A percentile compares a stretch with the other conserved stretches of the same genome.
These are phyloP conservation scores for Colletotrichum sansevieriae DNA, from an alignment of 2,329 filamentous ascomycete species.

Conservation along the genomic window DNA sequence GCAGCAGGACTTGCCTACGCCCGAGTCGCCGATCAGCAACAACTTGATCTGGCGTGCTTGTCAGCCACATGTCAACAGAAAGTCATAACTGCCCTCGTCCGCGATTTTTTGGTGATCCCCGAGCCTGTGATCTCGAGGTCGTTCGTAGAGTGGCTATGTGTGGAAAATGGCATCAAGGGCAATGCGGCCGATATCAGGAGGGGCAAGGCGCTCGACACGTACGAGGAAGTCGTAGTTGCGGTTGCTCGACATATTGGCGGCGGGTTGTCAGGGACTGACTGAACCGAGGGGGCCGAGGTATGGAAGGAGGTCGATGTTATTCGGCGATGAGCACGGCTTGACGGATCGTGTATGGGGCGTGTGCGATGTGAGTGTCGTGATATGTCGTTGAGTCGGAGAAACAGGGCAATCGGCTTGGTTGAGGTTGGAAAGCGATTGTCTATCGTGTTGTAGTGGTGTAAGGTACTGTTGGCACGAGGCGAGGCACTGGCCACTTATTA, in stretches of 20 bases:
- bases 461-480: conserved; percentile 27
- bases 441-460: conserved; percentile 22
- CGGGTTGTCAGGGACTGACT: conserved; percentile 42
- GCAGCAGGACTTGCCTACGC: conserved; percentile 97
- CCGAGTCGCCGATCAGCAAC: conserved; percentile 95
- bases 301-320: conserved; percentile 11
- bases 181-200: conserved; percentile 40
- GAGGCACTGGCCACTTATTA: conserved; percentile 22
- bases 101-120: not conserved
- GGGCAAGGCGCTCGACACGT: conserved; percentile 56
- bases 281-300: conserved; percentile 34
- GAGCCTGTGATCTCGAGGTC: not conserved
- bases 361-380: conserved; percentile 24
- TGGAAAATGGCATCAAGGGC: not conserved
- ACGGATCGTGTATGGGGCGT: conserved; percentile 8
- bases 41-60: conserved; percentile 83
- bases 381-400: conserved; percentile 36
- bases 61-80: conserved; percentile 42
- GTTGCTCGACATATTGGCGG: conserved; percentile 86
- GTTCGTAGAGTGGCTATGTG: conserved; percentile 5
- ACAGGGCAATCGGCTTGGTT: conserved; percentile 29
- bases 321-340: conserved; percentile 9
- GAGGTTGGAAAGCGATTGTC: conserved; percentile 29
- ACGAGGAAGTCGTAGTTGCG: conserved; percentile 99
- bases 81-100: conserved; percentile 39